These are phyloP conservation scores for Neckera pumila DNA, from an alignment of 225 moss, liverwort and hornwort genomes.

Conservation along the genomic window DNA sequence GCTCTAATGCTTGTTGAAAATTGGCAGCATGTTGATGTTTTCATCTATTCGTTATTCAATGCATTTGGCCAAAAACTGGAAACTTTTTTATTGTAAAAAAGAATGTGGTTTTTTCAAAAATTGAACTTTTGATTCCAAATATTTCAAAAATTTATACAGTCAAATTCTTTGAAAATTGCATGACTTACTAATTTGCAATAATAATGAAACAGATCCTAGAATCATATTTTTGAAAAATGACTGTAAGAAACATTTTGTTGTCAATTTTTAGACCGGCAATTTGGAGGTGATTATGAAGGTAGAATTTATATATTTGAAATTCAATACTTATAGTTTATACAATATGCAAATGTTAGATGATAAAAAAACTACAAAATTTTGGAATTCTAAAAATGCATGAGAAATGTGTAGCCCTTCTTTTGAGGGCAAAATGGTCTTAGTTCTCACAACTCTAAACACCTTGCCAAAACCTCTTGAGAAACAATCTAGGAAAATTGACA, in stretches of 20 bases:
- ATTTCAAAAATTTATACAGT: neutral
- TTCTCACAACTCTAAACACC: too few species aligned
- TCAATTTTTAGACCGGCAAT: accelerated
- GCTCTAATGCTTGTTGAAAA: neutral
- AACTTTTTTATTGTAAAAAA: neutral
- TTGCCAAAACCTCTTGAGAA: too few species aligned
- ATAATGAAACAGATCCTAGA: neutral
- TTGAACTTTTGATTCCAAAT: neutral
- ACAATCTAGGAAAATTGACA: too few species aligned
- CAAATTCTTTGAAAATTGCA: neutral
- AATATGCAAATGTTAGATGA: neutral
- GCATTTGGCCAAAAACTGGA: neutral
- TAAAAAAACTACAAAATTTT: too few species aligned
- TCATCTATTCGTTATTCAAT: neutral
- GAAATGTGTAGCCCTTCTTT: too few species aligned
- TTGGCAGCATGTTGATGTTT: accelerated
- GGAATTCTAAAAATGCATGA: too few species aligned
- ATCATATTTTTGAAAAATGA: neutral
- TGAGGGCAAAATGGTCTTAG: too few species aligned
- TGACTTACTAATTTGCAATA: neutral
- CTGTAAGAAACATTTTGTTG: too few species aligned
- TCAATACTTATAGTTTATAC: neutral
- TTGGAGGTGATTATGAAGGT: neutral
- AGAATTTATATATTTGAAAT: neutral
- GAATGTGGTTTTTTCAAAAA: neutral